A percentile compares a stretch with the other conserved stretches of the same genome.
phyloP scores from a whole-genome alignment of 1,139 yeast genomes.

The Pneumocystis carinii region DNA sequence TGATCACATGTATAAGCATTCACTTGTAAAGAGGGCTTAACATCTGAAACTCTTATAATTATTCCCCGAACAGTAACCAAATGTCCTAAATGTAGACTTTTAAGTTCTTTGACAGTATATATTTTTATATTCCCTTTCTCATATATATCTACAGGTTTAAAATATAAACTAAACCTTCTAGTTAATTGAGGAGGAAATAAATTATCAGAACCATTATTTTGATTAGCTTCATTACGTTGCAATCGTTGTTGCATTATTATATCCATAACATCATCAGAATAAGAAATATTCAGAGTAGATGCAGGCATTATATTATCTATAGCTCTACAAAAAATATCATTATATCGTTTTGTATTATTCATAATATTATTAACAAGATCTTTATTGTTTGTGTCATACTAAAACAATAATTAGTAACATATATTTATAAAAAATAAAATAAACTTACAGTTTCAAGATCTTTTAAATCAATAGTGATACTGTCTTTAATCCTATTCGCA shows the following conservation, averaged over 20 bases:
- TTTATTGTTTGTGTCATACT: constrained; percentile 16
- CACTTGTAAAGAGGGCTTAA: constrained; percentile 79
- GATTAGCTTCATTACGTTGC: constrained; percentile 60
- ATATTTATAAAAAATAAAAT: constrained; percentile 14
- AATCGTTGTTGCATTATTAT: constrained; percentile 82
- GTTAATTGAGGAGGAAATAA: constrained; percentile 75
- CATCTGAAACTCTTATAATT: constrained; percentile 89
- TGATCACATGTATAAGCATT: constrained; percentile 95
- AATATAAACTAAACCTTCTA: constrained; percentile 66
- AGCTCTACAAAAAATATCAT: constrained; percentile 59
- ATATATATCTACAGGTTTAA: constrained; percentile 53
- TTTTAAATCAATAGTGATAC: constrained; percentile 63
- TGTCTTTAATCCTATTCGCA: constrained; percentile 65
- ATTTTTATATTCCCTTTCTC: constrained; percentile 37
- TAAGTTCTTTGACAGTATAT: constrained; percentile 76
- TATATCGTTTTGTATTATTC: constrained; percentile 62
- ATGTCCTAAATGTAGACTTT: constrained; percentile 71
- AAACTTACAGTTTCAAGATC: constrained; percentile 60
- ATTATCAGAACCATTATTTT: constrained; percentile 37
- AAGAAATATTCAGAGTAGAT: constrained; percentile 61
- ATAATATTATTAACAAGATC: constrained; percentile 43
- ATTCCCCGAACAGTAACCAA: constrained; percentile 86
- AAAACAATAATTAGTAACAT: not conserved
- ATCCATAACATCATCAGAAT: constrained; percentile 82
- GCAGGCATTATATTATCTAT: constrained; percentile 74